Base-by-base conservation (phyloP, 75 land plant species). In the Cryptomeria japonica region DNA sequence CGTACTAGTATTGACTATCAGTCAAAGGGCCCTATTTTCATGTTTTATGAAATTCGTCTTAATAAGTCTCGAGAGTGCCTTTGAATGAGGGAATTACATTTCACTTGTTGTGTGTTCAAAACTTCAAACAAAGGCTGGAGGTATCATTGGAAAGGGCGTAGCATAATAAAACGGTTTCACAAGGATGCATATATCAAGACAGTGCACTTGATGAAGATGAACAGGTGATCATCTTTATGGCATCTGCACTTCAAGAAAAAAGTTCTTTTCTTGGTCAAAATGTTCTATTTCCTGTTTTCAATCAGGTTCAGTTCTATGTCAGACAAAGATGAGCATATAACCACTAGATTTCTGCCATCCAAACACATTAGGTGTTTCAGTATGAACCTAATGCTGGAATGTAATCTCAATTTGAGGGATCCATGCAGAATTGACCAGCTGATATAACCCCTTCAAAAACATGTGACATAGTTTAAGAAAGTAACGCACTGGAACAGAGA, bases 141-240 rank as follows among this genome's bases (percentile, higher is more conserved):
- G 92, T 58, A 77, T 93, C 28, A 97, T 95, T 77, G 97, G 98
- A 86, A 97, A 95, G 88, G 96, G 93, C 95, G 96, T 36, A 80
- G 86, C 79, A 90, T 97, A 80, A 86, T 97, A 2, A 95, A 86
- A 88, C 44, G 83, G 1, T 88, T 95, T 86, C 92, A 94, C 47
- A 83, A 89, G 88, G 96, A 97, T 47, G 94, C 97, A 44, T 94
- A 94, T 25, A 94, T 95, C 87, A 93, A 93, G 98, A 96, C 5
- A 83, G 92, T 87, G 77, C 73, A 31, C 44, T 89, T 46, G 95
- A 89, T 83, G 88, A 93, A 85, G 96, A 95, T 80, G 98, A 95
- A 64, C 94, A 96, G 28, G 87, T 95, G 16, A 88, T 97, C 55
- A 86, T 92, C 1, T 88, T 95, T 68, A 88, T 97, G 91, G 95